A percentile compares a stretch with the other conserved stretches of the same genome.
phyloP scores from a whole-genome alignment of 2,329 filamentous ascomycete genomes.

The Aspergillus sp. region DNA sequence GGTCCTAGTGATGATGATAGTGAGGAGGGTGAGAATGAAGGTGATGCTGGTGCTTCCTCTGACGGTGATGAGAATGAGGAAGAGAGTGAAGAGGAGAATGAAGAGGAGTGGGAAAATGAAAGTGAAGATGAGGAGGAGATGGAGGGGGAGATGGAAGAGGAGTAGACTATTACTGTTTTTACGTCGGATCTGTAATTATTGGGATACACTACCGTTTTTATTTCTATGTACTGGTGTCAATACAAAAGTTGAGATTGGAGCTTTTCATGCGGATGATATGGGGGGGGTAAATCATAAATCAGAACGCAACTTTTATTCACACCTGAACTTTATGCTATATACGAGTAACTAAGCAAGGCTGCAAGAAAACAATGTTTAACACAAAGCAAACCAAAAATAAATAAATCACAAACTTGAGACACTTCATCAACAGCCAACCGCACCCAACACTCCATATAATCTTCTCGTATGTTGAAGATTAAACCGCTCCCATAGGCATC shows the following conservation, averaged over 20 bases:
- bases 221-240: slow-evolving; percentile 9
- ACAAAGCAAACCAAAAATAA: background rate
- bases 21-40: slow-evolving; percentile 18
- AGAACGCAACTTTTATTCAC: too few species aligned
- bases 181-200: slow-evolving; percentile 8
- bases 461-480: background rate
- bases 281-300: too few species aligned
- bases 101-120: slow-evolving; percentile 15
- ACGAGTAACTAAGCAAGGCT: too few species aligned
- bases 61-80: slow-evolving; percentile 11
- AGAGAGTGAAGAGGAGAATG: slow-evolving; percentile 6
- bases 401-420: background rate
- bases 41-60: background rate
- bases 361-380: background rate
- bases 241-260: slow-evolving; percentile 8
- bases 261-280: background rate
- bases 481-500: slow-evolving; percentile 21
- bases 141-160: slow-evolving; percentile 18
- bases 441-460: background rate
- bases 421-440: background rate
- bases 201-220: slow-evolving; percentile 7
- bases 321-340: too few species aligned
- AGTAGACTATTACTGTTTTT: slow-evolving; percentile 12
- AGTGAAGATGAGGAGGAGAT: slow-evolving; percentile 13
- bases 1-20: slow-evolving; percentile 23